A percentile compares a stretch with the other conserved stretches of the same genome.
phyloP scores from a whole-genome alignment of 352 stramenopile species.

The Pythium brachiatum region DNA sequence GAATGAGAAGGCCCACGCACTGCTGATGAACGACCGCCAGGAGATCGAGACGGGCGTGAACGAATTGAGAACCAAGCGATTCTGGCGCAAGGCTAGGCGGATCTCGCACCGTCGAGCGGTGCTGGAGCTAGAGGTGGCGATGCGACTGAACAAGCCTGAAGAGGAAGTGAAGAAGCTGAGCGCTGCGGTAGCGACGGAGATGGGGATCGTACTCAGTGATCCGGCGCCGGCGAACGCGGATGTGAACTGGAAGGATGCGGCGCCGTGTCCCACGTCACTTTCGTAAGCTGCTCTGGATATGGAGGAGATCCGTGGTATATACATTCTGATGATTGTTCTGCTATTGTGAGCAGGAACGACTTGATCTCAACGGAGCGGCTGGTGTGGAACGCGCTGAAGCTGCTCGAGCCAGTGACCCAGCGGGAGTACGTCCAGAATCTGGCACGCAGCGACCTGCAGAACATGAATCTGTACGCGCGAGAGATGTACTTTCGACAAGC shows the following conservation, averaged over 20 bases:
- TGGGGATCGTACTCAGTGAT: constrained; percentile 30
- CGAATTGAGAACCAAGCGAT: constrained; percentile 21
- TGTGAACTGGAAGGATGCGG: constrained; percentile 8
- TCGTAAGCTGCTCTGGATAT: neutral
- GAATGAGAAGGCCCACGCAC: constrained; percentile 19
- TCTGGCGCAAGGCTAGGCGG: constrained; percentile 29
- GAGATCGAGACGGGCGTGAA: constrained; percentile 15
- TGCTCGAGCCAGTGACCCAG: neutral
- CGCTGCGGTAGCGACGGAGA: constrained; percentile 17
- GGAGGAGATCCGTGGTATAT: too few species aligned
- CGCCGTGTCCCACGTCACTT: neutral
- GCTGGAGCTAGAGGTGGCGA: constrained; percentile 41
- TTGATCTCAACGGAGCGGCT: neutral
- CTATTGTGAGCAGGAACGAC: neutral
- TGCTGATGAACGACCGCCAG: constrained; percentile 20
- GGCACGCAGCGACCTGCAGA: neutral
- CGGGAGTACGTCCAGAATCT: neutral
- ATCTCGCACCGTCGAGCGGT: constrained; percentile 35
- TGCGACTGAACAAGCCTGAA: constrained; percentile 27
- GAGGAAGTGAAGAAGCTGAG: constrained; percentile 17
- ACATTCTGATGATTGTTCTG: neutral
- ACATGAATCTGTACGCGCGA: constrained; percentile 27
- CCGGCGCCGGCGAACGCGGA: constrained; percentile 23
- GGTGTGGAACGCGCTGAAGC: neutral
- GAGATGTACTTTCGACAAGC: constrained; percentile 13